Evolutionary conservation across 495 filamentous ascomycete species (phyloP), one percentile per base, ranked within the genome.

Genomic region (Podospora anserina): DNA sequence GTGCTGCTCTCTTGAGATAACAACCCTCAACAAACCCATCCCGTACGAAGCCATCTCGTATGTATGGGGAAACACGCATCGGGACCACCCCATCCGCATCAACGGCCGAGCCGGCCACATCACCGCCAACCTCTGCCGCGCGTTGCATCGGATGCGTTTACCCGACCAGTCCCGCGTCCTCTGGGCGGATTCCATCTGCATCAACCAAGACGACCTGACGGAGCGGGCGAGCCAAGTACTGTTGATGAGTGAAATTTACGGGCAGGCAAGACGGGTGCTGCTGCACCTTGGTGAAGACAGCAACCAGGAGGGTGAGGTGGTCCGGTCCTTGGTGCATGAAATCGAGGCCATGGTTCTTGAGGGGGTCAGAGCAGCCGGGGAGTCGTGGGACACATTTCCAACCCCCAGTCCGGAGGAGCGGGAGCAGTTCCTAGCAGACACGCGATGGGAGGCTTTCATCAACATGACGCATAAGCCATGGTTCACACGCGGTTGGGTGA

Each of bases 101-200:
- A 16, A 57, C 20, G 55, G 55, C 55, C 55, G 20, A n/a, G 55
- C 18, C 55, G 20, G 16, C 16, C 16, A 57, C 16, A 57, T 57
- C 55, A 57, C 55, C 16, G 18, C 16, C 18, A 57, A 57, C 55
- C 55, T 57, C 55, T 57, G 5, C 2, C 16, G 20, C 20, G 55
- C 20, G 6, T 23, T 57, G 20, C 16, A 23, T n/a, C 6, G 55
- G 20, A n/a, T 57, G 55, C 55, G 55, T 5, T 57, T 57, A 23
- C 16, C 18, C 55, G 20, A 23, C 4, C 16, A 57, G 5, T 18
- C 6, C 5, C 55, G 55, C 16, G 55, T 23, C 27, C 56, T 76
- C 0, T 76, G 74, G 76, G 61, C 72, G 16, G 80, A 82, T 44
- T 72, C 79, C 2, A 66, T 81, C n/a, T 82, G 80, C 69, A 79